Base-by-base conservation (phyloP, 768 basidiomycete genomes). In the Tylopilus plumbeoviolaceoides region DNA sequence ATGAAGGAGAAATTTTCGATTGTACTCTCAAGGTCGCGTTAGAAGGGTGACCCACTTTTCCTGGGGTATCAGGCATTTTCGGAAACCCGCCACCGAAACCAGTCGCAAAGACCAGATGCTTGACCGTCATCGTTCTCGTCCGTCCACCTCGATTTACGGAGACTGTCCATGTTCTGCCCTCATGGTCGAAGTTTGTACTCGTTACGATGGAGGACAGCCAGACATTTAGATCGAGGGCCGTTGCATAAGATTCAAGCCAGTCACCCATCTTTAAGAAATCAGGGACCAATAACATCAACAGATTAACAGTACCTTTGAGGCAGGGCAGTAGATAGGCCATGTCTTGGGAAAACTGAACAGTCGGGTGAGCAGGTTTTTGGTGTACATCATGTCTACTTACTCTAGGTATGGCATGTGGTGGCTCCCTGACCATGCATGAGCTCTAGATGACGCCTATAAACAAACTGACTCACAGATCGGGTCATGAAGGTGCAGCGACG, bases 161-260 rank as follows among this genome's bases (percentile, higher is more conserved):
- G 25, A 80, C 73, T 21, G 65, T 61, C 82, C 81, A 84, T 7
- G 63, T 68, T 31, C 62, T 62, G 25, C 65, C 69, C 30, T 62
- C 63, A 23, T 67, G 63, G 57, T 73, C 63, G 60, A 74, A 75
- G 0, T 39, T 55, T 7, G 75, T 64, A 12, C 58, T 65, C 1
- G 52, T 63, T 21, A 80, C 65, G 15, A 64, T 72, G 3, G 79
- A 70, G 0, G 76, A 77, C 0, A 75, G 77, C 85, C 82, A 85
- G 17, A 83, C 76, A 56, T 83, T 79, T 8, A 88, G 61, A 53
- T 86, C 85, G 51, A 85, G 70, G 4, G 75, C 63, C 10, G 76
- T 70, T 0, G 78, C 82, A 53, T 87, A 87, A 8, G 62, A 69
- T 62, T 87, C 84, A 1, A 87, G 73, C 80, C 81, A 87, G 55